Evolutionary conservation across 2,329 filamentous ascomycete genomes (phyloP), one percentile per base, ranked within the genome.

Genomic region (Penicillium freii): DNA sequence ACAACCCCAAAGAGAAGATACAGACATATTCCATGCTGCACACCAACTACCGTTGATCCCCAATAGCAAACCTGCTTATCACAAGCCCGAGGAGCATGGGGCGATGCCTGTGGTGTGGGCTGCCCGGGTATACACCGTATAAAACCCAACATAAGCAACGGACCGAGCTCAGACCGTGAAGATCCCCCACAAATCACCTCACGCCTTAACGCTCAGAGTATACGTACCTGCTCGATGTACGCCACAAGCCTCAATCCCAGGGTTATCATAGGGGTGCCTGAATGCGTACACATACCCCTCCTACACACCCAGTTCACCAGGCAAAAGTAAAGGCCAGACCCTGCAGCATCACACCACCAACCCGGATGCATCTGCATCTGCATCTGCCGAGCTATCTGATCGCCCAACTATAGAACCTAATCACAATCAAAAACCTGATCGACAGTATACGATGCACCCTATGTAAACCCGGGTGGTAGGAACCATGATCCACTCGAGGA

Each of bases 221-320:
- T 13, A 45, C 3, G 40, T 40, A 40, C 47, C 39, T 46, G 25
- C 42, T 43, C 19, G 2, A 21, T 23, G 3, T 53, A 52, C 34
- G 49, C 54, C 49, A 53, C 42, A 33, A 2, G 13, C 31, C 25
- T 36, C 17, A 25, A 47, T 42, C 9, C 10, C 11, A 40, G 17
- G 7, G 17, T 29, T 42, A 38, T 46, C 25, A 53, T 45, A 56
- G 40, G 29, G 29, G 54, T 53, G 9, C 42, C 54, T 52, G 49
- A 25, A 15, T 13, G 8, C 19, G 13, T 34, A 29, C 13, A 27
- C 8, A 40, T 15, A 21, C 10, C 25, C 43, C n/a, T 45, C 27
- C 3, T 25, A 23, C n/a, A 19, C 7, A 29, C 5, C 27, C 27
- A 34, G 17, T 43, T 9, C 27, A 29, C 21, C 17, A 6, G 53